Evolutionary conservation across 2,329 filamentous ascomycete genomes (phyloP).

Genomic region (Chrysoporthe deuterocubensis): DNA sequence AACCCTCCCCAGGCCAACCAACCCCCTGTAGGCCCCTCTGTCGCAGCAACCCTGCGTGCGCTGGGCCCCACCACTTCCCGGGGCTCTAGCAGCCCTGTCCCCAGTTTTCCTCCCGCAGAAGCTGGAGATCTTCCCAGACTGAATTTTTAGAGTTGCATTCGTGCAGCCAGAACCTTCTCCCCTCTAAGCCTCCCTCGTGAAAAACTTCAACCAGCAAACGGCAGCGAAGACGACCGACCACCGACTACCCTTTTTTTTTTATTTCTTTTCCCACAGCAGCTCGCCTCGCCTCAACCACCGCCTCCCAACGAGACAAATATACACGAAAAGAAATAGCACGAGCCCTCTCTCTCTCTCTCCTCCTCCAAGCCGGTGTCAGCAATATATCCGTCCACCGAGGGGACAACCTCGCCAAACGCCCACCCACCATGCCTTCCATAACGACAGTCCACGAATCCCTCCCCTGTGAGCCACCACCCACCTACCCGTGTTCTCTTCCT

Average conservation of each 20-base stretch:
- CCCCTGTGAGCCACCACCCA: constrained; percentile 63
- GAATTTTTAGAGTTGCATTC: constrained; percentile 9
- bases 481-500: constrained; percentile 28
- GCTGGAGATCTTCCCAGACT: background rate
- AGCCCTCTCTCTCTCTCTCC: background rate
- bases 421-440: constrained; percentile 64
- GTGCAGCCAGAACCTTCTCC: background rate
- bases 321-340: background rate
- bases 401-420: background rate
- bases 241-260: too few species aligned
- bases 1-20: background rate
- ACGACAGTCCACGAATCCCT: constrained; percentile 77
- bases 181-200: background rate
- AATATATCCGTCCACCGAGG: background rate
- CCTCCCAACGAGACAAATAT: background rate
- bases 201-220: background rate
- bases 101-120: background rate
- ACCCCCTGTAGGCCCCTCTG: background rate
- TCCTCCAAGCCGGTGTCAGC: background rate
- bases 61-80: background rate
- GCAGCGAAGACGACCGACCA: background rate
- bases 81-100: background rate
- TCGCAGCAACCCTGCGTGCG: too few species aligned
- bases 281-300: background rate
- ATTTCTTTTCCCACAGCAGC: background rate